Evolutionary conservation across 140 eudicot species (phyloP), one percentile per base, ranked within the genome.

Genomic region (Ambrosia hybrid): DNA sequence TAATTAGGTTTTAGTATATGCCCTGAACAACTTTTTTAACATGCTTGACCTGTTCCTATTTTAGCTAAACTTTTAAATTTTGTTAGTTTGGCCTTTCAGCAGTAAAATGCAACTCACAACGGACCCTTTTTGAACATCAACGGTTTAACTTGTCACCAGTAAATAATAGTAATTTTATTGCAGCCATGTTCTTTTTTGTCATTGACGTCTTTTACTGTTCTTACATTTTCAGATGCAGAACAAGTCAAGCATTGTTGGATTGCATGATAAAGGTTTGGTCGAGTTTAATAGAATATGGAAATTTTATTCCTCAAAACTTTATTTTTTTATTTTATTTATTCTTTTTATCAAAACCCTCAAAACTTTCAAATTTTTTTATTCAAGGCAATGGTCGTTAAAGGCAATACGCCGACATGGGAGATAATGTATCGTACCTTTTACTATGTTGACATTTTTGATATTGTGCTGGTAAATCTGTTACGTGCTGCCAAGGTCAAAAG

Each of bases 261-360:
- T 94, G 84, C 99, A 94, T 72, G 99, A 94, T 83, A 94, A 94
- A 94, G 99, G 99, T 94, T 61, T 71, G 87, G 51, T 60, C 46
- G 39, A 63, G 60, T 58, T 66, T 55, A 7, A 34, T 12, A 60
- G 34, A 73, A 13, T 9, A 39, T 15, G 3, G 60, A 57, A 39
- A 15, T 51, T 51, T 53, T 6, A 51, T 51, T 63, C 77, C 39
- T 10, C 48, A 30, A 36, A 33, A 60, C 0, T 11, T 21, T 21
- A 21, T 21, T 21, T 21, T 21, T 21, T 21, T 21, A 21, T 21
- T 21, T 21, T 21, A 21, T 21, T 21, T 21, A 21, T 21, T 21
- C 26, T 21, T 33, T 60, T 30, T 1, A 30, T 30, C 2, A 30
- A 41, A 53, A 14, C 5, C 33, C 11, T 26, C 41, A 37, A 26